Conservation (phyloP, 208 protist genomes). For the Wallacemonas collosoma region DNA sequence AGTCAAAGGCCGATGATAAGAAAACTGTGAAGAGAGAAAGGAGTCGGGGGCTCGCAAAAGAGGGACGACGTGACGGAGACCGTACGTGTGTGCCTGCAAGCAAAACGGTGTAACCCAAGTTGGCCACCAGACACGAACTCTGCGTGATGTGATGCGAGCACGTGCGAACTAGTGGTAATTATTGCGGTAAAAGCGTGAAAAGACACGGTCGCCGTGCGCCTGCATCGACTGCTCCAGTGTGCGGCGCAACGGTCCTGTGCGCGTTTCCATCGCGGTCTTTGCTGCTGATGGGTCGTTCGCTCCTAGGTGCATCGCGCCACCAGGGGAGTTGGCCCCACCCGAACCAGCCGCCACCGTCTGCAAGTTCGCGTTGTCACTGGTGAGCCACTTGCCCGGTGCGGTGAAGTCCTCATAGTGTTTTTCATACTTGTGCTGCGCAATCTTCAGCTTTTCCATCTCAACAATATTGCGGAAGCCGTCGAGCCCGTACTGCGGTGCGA, state of each 20-base stretch:
- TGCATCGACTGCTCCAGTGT: constrained; percentile 69
- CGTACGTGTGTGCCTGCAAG: not conserved
- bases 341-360: constrained; percentile 74
- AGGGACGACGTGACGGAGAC: too few relatives aligned
- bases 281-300: constrained; percentile 45
- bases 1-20: too few relatives aligned
- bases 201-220: constrained; percentile 79
- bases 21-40: too few relatives aligned
- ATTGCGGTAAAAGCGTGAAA: constrained; percentile 85
- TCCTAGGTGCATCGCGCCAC: constrained; percentile 67
- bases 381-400: constrained; percentile 77
- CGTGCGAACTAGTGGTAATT: constrained; percentile 51
- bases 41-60: too few relatives aligned
- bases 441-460: constrained; percentile 87
- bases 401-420: constrained; percentile 90
- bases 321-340: constrained; percentile 67
- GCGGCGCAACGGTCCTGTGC: constrained; percentile 57
- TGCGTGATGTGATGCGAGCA: too few relatives aligned
- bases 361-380: constrained; percentile 75
- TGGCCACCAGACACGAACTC: too few relatives aligned
- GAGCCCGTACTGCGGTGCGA: constrained; percentile 64
- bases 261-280: constrained; percentile 72
- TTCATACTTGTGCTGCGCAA: constrained; percentile 88
- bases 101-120: not conserved
- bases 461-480: constrained; percentile 77